A percentile compares a stretch with the other conserved stretches of the same genome.
phyloP scores from a whole-genome alignment of 441 rosid species.

The Mallotus repandus region DNA sequence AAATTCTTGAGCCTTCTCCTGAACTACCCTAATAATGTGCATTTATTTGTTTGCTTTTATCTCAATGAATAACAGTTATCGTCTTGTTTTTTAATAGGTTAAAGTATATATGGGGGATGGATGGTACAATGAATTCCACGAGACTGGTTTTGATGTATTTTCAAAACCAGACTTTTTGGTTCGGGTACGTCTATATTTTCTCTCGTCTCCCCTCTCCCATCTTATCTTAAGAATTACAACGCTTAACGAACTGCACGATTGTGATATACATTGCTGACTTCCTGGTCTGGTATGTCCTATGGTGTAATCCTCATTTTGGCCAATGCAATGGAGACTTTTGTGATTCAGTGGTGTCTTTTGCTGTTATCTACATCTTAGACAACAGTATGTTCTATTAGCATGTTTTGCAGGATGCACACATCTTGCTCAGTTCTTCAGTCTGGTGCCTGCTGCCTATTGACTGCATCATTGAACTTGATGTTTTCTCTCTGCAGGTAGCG shows the following conservation, averaged over 20 bases:
- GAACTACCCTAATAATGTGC: background rate
- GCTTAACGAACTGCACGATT: background rate
- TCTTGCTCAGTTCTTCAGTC: background rate
- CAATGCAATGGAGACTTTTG: too few relatives aligned
- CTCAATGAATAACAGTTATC: background rate
- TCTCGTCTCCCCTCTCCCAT: background rate
- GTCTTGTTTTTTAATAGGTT: conserved; percentile 43
- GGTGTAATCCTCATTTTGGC: background rate
- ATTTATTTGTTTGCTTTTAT: conserved; percentile 1
- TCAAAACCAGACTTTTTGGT: conserved; percentile 78
- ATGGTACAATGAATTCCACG: conserved; percentile 65
- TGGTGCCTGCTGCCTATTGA: too few relatives aligned
- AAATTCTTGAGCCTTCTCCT: background rate
- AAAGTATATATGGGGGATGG: conserved; percentile 88
- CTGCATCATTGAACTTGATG: background rate
- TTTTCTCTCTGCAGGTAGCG: conserved; percentile 46
- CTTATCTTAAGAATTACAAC: background rate
- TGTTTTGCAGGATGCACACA: too few relatives aligned
- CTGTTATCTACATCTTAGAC: background rate
- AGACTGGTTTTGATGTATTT: conserved; percentile 66
- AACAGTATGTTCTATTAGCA: too few relatives aligned
- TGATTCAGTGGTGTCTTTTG: too few relatives aligned
- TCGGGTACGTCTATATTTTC: conserved; percentile 41
- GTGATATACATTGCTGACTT: background rate
- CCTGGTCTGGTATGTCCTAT: background rate